Percentiles rank a stretch among this genome's conserved stretches.
Evolutionary conservation across 441 rosid genomes (phyloP).

Genomic region (Metrosideros polymorpha): DNA sequence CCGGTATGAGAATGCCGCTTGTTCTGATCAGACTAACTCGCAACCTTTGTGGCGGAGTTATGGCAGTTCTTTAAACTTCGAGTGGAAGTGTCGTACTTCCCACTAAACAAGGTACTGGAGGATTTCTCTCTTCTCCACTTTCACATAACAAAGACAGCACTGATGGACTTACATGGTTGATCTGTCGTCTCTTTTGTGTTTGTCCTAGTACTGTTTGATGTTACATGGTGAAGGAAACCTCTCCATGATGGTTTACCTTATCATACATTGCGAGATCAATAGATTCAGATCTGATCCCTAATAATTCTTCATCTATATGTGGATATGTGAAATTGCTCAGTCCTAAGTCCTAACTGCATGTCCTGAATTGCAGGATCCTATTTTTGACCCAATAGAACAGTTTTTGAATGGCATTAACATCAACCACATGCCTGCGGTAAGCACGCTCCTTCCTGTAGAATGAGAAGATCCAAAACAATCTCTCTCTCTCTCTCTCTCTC

Average conservation of each 20-base stretch:
- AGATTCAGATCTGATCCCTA: not conserved
- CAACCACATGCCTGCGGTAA: not conserved
- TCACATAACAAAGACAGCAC: no score
- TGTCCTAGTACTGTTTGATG: not conserved
- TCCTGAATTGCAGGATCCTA: not conserved
- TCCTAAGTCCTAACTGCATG: not conserved
- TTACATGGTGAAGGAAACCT: fast-evolving
- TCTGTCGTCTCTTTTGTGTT: not conserved
- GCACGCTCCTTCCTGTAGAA: not conserved
- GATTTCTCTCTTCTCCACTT: no score
- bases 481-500: not conserved
- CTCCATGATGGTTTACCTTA: not conserved
- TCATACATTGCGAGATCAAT: not conserved
- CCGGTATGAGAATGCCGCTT: no score
- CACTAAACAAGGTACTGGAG: no score
- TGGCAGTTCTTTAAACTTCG: no score
- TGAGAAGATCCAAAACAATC: not conserved
- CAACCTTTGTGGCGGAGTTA: no score
- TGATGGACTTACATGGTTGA: not conserved
- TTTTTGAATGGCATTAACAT: not conserved
- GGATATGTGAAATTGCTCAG: not conserved
- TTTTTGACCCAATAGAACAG: not conserved
- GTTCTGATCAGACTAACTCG: no score
- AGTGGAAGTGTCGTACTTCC: not conserved
- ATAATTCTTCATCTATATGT: not conserved